Conservation (phyloP, 2,329 filamentous ascomycete species). For the Zelopaecilomyces penicillatus region DNA sequence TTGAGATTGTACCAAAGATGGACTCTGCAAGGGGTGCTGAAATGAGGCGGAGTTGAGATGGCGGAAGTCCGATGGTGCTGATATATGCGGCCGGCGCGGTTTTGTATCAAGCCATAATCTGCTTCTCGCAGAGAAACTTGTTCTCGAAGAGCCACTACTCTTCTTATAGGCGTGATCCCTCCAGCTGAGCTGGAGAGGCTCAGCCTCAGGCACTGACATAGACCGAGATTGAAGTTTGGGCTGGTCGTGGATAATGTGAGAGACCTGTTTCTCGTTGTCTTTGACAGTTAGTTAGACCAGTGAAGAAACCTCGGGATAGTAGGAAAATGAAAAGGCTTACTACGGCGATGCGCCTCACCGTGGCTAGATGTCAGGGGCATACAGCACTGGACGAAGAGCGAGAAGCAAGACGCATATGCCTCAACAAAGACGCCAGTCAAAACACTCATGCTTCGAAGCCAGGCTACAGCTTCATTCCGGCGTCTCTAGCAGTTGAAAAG, state of each 20-base stretch:
- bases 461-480: constrained; percentile 10
- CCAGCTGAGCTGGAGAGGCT: constrained; percentile 11
- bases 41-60: constrained; percentile 45
- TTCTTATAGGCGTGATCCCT: constrained; percentile 12
- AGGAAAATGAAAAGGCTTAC: constrained; percentile 22
- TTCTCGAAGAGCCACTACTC: constrained; percentile 23
- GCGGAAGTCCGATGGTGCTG: constrained; percentile 50
- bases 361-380: constrained; percentile 29
- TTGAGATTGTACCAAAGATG: constrained; percentile 6
- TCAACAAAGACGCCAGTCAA: constrained; percentile 34
- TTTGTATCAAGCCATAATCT: constrained; percentile 36
- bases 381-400: constrained; percentile 38
- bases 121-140: constrained; percentile 38
- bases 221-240: constrained; percentile 19
- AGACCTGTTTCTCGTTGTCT: constrained; percentile 22
- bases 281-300: constrained; percentile 20
- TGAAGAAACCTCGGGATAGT: not conserved
- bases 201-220: constrained; percentile 16
- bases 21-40: constrained; percentile 22
- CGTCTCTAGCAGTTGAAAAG: constrained; percentile 9
- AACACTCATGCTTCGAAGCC: constrained; percentile 29
- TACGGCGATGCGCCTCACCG: constrained; percentile 30
- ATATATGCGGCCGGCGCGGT: constrained; percentile 48
- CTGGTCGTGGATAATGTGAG: constrained; percentile 20
- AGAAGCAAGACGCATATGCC: constrained; percentile 38